Evolutionary conservation across 768 basidiomycete species (phyloP), one percentile per base, ranked within the genome.

Genomic region (Multifurca ochricompacta): DNA sequence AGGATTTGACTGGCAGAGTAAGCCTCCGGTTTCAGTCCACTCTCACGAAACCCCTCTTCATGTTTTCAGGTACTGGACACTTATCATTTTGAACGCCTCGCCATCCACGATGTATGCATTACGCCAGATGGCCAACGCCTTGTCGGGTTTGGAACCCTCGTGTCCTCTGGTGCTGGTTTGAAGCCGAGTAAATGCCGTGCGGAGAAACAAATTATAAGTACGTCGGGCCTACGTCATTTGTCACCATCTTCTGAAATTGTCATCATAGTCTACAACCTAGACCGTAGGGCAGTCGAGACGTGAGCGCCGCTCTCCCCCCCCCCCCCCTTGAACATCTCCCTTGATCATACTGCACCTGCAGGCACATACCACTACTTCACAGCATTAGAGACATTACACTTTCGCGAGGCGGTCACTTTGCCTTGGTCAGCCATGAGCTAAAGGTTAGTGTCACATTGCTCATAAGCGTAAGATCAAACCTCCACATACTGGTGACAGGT

Each of bases 181-280:
- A 76, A 80, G 36, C 86, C 87, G 11, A 84, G 78, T 65, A 87
- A 80, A 69, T 85, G 83, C n/a, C 72, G 80, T 35, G 72, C 73
- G 27, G 87, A 88, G 66, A 89, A 87, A 59, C 79, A 83, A 23
- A 75, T 89, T n/a, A 74, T 85, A 54, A 83, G 86, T 85, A 61
- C 27, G 78, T 63, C 16, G 30, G 18, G 11, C 27, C 7, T 7
- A n/a, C n/a, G 13, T 7, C 16, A 16, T 18, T 28, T 16, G 28
- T 10, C 16, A 14, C 14, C 21, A 43, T 42, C 23, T 23, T n/a
- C 7, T 23, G 37, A 54, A 6, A 21, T 53, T 8, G 21, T 14
- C 16, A 7, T 32, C 37, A 47, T 53, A 89, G 86, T 82, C 8
- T 85, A 83, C 64, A 85, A 87, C 59, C 72, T 81, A 61, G 76